These are phyloP conservation scores for Hericium coralloides DNA, from an alignment of 768 basidiomycete genomes.

Conservation along the genomic window DNA sequence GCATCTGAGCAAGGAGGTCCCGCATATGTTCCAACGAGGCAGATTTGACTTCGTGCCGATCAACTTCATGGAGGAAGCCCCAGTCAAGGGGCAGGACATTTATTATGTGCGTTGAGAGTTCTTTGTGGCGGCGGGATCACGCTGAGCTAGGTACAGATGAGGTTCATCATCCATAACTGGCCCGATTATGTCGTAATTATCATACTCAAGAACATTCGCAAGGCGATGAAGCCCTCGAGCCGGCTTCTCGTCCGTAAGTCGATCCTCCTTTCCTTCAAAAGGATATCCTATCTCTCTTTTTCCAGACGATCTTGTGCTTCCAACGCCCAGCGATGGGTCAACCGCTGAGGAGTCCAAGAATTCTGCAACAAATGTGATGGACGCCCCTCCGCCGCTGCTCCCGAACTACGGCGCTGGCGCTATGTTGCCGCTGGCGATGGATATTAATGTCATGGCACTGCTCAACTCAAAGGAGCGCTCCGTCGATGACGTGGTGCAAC, in stretches of 20 bases:
- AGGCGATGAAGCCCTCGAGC: slow-evolving; percentile 26
- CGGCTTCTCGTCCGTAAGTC: slow-evolving; percentile 30
- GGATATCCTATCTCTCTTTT: neutral
- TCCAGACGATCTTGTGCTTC: slow-evolving; percentile 6
- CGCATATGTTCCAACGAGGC: slow-evolving; percentile 25
- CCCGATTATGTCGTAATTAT: slow-evolving; percentile 24
- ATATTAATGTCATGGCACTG: slow-evolving; percentile 6
- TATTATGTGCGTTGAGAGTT: slow-evolving; percentile 28
- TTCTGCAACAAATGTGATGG: neutral
- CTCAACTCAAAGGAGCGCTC: neutral
- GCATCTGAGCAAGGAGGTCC: slow-evolving; percentile 26
- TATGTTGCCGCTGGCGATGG: slow-evolving; percentile 1
- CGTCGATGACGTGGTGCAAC: neutral
- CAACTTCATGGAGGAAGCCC: slow-evolving; percentile 31
- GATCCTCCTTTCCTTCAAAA: neutral
- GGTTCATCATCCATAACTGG: slow-evolving; percentile 35
- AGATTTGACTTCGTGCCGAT: slow-evolving; percentile 29
- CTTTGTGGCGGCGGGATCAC: neutral
- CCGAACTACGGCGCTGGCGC: slow-evolving; percentile 7
- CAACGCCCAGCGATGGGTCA: neutral
- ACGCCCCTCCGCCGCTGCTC: slow-evolving; percentile 8
- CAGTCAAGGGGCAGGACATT: slow-evolving; percentile 27
- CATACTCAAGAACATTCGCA: slow-evolving; percentile 28
- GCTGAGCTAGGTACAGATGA: slow-evolving; percentile 19
- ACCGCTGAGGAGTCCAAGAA: no score